Percentiles rank a stretch among this genome's conserved stretches.
phyloP scores from a whole-genome alignment of 2,329 filamentous ascomycete genomes.

The Colletotrichum gloeosporioides region DNA sequence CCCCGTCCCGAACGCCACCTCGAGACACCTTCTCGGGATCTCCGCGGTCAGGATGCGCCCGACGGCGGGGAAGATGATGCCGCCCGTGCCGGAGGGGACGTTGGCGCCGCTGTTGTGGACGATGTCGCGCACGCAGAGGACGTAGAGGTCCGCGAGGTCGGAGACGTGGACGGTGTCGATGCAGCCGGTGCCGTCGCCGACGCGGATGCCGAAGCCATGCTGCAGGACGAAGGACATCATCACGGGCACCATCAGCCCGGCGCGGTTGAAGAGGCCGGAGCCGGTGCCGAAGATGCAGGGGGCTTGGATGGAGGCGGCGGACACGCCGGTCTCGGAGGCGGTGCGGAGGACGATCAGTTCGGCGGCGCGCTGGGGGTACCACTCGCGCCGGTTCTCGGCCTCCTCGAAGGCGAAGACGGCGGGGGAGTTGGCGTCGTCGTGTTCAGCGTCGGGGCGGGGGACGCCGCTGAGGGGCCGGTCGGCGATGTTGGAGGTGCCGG shows the following conservation, averaged over 20 bases:
- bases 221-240: conserved; percentile 24
- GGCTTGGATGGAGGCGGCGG: conserved; percentile 20
- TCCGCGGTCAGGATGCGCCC: not conserved
- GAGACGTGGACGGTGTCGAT: conserved; percentile 23
- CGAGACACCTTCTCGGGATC: conserved; percentile 13
- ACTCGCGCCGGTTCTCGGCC: conserved; percentile 17
- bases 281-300: conserved; percentile 22
- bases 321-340: conserved; percentile 9
- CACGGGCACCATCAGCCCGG: conserved; percentile 20
- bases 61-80: conserved; percentile 13
- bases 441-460: conserved; percentile 10
- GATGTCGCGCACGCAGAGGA: conserved; percentile 13
- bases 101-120: not conserved
- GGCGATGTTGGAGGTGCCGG: conserved; percentile 23
- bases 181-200: conserved; percentile 19
- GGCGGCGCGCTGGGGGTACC: conserved; percentile 24
- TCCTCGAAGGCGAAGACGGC: conserved; percentile 19
- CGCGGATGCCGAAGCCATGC: conserved; percentile 19
- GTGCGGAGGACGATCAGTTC: conserved; percentile 21
- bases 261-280: conserved; percentile 20
- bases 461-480: conserved; percentile 21
- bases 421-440: conserved; percentile 9
- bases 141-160: conserved; percentile 25
- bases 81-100: not conserved
- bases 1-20: conserved; percentile 18